These are phyloP conservation scores for Phallus indusiatus DNA, from an alignment of 768 basidiomycete genomes.

Conservation along the genomic window DNA sequence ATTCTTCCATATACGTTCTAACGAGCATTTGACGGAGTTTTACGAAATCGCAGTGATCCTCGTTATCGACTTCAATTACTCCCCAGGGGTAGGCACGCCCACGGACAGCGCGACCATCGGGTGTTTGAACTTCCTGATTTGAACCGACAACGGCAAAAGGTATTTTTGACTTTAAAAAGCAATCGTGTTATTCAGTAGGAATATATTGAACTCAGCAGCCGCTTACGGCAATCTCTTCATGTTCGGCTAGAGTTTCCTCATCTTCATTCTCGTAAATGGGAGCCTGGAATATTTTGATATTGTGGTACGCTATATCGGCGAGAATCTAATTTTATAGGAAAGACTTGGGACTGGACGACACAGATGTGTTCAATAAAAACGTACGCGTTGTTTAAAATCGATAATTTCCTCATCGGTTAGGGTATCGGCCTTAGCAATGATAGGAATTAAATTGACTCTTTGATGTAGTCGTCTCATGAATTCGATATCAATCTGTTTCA, in stretches of 20 bases:
- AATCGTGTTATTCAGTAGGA: background rate
- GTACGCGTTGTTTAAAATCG: constrained; percentile 86
- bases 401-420: constrained; percentile 92
- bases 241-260: constrained; percentile 94
- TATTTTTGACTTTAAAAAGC: constrained; percentile 62
- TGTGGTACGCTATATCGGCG: constrained; percentile 87
- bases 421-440: constrained; percentile 98
- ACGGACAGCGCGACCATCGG: constrained; percentile 87
- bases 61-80: constrained; percentile 98
- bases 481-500: constrained; percentile 97
- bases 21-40: constrained; percentile 99
- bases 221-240: constrained; percentile 76
- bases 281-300: constrained; percentile 97
- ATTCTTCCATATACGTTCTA: constrained; percentile 98
- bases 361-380: constrained; percentile 15
- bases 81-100: constrained; percentile 98
- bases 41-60: constrained; percentile 98
- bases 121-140: constrained; percentile 66
- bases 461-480: constrained; percentile 97
- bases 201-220: background rate
- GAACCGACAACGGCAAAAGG: constrained; percentile 98
- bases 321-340: constrained; percentile 50
- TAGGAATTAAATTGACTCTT: constrained; percentile 95
- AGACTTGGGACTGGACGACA: background rate
- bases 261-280: constrained; percentile 98